phyloP scores from a whole-genome alignment of 2,329 filamentous ascomycete genomes.

The Apiospora kogelbergensis region DNA sequence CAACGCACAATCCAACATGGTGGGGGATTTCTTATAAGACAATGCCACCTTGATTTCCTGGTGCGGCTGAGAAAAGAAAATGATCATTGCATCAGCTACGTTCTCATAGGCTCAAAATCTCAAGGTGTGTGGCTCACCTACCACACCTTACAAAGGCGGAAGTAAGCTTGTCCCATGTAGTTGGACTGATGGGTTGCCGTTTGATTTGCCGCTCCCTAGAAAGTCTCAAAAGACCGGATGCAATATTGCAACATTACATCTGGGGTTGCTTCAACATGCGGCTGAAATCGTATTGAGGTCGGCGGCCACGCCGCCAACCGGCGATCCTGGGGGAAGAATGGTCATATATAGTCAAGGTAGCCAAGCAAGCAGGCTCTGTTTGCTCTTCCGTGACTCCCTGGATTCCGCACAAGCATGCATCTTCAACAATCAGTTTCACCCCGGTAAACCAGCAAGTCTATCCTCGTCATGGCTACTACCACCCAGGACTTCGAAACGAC shows the following conservation, averaged over 20 bases:
- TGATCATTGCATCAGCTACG: neutral
- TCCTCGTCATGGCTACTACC: neutral
- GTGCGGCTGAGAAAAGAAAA: neutral
- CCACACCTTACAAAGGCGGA: neutral
- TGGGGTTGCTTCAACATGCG: neutral
- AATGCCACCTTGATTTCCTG: neutral
- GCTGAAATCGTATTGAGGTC: neutral
- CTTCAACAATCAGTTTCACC: neutral
- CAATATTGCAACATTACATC: neutral
- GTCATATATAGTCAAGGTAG: neutral
- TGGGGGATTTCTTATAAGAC: neutral
- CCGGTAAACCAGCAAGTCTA: neutral
- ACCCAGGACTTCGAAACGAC: too few relatives aligned
- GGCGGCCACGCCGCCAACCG: neutral
- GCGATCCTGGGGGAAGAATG: neutral
- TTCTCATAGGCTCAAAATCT: neutral
- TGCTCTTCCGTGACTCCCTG: neutral
- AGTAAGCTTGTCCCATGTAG: neutral
- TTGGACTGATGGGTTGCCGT: neutral
- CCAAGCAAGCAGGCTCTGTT: neutral
- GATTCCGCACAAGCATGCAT: neutral
- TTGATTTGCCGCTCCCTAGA: neutral
- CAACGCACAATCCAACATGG: neutral
- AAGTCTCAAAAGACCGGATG: neutral
- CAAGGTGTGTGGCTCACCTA: too few relatives aligned